Percentiles rank a stretch among this genome's conserved stretches.
Conservation (phyloP, 2,329 filamentous ascomycete genomes). For the Ophiocordyceps australis region DNA sequence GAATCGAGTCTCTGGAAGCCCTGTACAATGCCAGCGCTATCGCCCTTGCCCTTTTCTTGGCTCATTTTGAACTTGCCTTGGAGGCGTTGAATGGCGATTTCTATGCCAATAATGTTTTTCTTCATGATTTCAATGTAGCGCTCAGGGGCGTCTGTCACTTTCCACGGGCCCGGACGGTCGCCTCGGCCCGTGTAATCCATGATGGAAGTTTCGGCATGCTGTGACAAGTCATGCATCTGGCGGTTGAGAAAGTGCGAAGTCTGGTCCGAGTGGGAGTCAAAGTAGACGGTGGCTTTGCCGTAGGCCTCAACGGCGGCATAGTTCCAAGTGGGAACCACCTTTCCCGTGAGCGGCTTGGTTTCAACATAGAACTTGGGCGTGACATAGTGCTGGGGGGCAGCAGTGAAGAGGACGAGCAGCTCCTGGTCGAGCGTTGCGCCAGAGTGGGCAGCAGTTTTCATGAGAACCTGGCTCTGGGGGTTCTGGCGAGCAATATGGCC, state of each 20-base stretch:
- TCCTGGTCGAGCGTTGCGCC: slow-evolving; percentile 24
- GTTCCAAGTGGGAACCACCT: slow-evolving; percentile 51
- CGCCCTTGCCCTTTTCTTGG: slow-evolving; percentile 34
- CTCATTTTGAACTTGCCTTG: slow-evolving; percentile 52
- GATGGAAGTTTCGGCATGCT: slow-evolving; percentile 28
- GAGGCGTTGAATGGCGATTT: slow-evolving; percentile 34
- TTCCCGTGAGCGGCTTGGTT: slow-evolving; percentile 44
- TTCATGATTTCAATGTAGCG: slow-evolving; percentile 33
- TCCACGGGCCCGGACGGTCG: slow-evolving; percentile 23
- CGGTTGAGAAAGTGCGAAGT: slow-evolving; percentile 26
- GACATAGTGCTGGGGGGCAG: slow-evolving; percentile 40
- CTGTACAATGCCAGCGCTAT: slow-evolving; percentile 34
- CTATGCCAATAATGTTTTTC: slow-evolving; percentile 41
- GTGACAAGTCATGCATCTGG: slow-evolving; percentile 34
- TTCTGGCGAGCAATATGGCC: slow-evolving; percentile 46
- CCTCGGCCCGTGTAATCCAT: slow-evolving; percentile 33
- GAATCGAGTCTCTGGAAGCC: slow-evolving; percentile 27
- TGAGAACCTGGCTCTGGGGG: slow-evolving; percentile 44
- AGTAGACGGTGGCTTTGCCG: slow-evolving; percentile 34
- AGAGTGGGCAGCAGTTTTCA: slow-evolving; percentile 11
- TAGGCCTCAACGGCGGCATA: slow-evolving; percentile 49
- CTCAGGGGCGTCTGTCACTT: slow-evolving; percentile 35
- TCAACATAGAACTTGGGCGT: slow-evolving; percentile 50
- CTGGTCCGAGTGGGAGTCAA: slow-evolving; percentile 24
- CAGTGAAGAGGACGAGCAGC: slow-evolving; percentile 44